Base-by-base conservation (phyloP, 2,329 filamentous ascomycete genomes). In the Paecilomyces sp. region DNA sequence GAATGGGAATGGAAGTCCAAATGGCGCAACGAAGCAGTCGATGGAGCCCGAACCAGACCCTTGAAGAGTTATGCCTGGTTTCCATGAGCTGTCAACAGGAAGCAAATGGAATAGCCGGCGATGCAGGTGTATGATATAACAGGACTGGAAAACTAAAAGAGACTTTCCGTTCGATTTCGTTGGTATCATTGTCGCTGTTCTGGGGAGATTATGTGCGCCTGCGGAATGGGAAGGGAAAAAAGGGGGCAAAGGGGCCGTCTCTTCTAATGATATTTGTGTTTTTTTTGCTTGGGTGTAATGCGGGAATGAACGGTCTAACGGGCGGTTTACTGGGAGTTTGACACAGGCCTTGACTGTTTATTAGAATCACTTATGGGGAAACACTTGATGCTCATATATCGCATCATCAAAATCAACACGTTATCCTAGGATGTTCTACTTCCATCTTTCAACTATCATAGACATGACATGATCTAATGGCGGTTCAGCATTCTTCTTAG, bases 1-100 rank as follows among this genome's bases (percentile, higher is more conserved):
- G 90, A 96, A 73, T 73, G 76, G 61, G 76, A 82, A 58, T 97
- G 92, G 90, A 90, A 90, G 72, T 79, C 75, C 33, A 83, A 82
- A 63, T 96, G 92, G 91, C 84, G 83, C 15, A 81, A 83, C 4
- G 92, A 97, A 75, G 79, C 73, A 36, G 75, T 81, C 9, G 84
- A 85, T 68, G 81, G 80, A 3, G 59, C 67, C 15, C 67, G 74
- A 22, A 65, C 66, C 15, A 65, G 64, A 9, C 67, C 73, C 6
- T 63, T 69, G 15, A 73, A 75, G 67, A 76, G 73, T 41, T 77
- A 75, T 64, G 68, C 73, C 9, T 77, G 75, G 74, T 72, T 70
- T 62, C 73, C 74, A 41, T 76, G 58, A 69, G 59, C 31, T 41
- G 6, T 30, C 12, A 22, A 12, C n/a, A 33, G 33, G 5, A 31